Evolutionary conservation across 495 filamentous ascomycete genomes (phyloP).

Genomic region (Lasiosphaeris hirsuta): DNA sequence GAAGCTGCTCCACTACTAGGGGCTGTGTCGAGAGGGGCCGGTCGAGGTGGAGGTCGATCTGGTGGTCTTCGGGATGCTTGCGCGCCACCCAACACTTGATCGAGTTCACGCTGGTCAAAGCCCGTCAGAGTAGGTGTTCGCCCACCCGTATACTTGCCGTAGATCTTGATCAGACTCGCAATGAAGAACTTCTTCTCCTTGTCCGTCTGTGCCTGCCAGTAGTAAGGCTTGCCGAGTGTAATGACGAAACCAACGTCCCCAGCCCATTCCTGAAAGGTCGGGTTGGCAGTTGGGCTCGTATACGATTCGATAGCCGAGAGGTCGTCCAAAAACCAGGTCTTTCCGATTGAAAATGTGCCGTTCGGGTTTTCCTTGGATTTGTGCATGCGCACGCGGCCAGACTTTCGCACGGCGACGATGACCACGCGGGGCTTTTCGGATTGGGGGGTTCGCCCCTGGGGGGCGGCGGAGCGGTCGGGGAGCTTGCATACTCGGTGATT

Average conservation of each 20-base stretch:
- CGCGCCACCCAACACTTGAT: constrained; percentile 58
- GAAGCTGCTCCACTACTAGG: constrained; percentile 27
- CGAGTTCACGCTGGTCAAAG: constrained; percentile 76
- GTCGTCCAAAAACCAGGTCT: constrained; percentile 95
- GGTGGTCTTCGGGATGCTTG: constrained; percentile 24
- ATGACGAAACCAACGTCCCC: constrained; percentile 81
- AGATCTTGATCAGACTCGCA: constrained; percentile 90
- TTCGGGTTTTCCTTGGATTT: constrained; percentile 94
- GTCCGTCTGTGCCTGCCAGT: constrained; percentile 85
- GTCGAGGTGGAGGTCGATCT: constrained; percentile 20
- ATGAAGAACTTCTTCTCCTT: constrained; percentile 99
- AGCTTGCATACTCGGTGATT: constrained; percentile 77
- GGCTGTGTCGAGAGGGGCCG: constrained; percentile 29
- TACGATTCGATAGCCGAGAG: constrained; percentile 77
- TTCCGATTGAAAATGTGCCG: constrained; percentile 92
- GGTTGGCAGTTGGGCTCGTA: constrained; percentile 56
- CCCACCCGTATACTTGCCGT: constrained; percentile 89
- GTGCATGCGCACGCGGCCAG: constrained; percentile 89
- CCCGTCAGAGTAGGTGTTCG: constrained; percentile 73
- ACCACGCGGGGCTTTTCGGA: constrained; percentile 88
- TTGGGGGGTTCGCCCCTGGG: constrained; percentile 56
- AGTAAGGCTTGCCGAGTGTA: constrained; percentile 88
- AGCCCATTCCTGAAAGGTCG: constrained; percentile 72
- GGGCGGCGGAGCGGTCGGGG: constrained; percentile 87
- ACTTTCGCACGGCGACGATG: constrained; percentile 86